Base-by-base conservation (phyloP, 495 filamentous ascomycete genomes). In the Daldinia grandis region DNA sequence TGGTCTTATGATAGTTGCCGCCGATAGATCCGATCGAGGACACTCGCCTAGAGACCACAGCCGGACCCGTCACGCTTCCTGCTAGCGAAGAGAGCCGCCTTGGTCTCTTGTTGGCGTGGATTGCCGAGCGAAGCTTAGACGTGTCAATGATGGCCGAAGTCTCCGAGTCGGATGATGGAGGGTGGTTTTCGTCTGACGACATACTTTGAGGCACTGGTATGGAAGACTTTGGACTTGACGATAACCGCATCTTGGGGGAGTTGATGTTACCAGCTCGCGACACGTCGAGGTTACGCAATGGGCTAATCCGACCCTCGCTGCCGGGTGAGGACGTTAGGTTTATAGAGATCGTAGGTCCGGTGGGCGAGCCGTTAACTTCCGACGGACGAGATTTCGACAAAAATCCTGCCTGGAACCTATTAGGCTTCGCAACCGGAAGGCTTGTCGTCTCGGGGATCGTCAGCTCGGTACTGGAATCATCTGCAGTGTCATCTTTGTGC, bases 361-460 rank as follows among this genome's bases (percentile, higher is more conserved):
- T 78, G 5, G 91, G 90, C 31, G 92, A 93, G 63, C 87, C 88
- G 62, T 86, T 81, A 1, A 78, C 69, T 69, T 72, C 79, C 56
- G 78, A 75, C 1, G 69, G 49, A 10, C 76, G 71, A 28, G 74
- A 58, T 82, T 97, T 97, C 19, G 91, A 89, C 58, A 98, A 82
- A 78, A 97, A 97, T 27, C 95, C 95, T 33, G 94, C 85, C 75
- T 97, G 92, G 84, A 99, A 97, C 35, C 95, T 87, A 78, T 88
- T 94, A 59, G 86, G 87, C 72, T 92, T 94, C 71, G 84, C 76
- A 57, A 80, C 71, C 25, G 69, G 71, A 1, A 85, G 67, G n/a
- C 71, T 77, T 17, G 79, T 76, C 24, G 74, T 67, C 33, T 84
- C 82, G 6, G 80, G 79, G 12, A 81, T 72, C 33, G 89, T 81